A percentile compares a stretch with the other conserved stretches of the same genome.
phyloP scores from a whole-genome alignment of 208 protist species.

The Angomonas deanei region DNA sequence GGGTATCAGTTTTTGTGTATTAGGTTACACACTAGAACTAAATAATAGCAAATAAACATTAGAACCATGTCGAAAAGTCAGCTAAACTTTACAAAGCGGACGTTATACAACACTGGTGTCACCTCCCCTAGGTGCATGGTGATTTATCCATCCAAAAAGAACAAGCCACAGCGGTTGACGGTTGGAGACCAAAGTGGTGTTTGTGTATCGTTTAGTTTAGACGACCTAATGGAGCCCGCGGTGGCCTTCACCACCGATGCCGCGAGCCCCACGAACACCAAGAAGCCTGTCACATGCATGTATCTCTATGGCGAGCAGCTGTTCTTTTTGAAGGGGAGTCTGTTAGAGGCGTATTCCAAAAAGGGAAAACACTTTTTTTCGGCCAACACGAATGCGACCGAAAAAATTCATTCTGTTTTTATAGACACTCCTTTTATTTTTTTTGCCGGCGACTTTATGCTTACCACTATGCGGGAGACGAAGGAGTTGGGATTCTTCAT shows the following conservation, averaged over 20 bases:
- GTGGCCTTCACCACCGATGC: constrained; percentile 35
- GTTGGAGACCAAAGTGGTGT: constrained; percentile 62
- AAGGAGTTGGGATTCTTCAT: constrained; percentile 86
- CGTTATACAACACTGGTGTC: not conserved
- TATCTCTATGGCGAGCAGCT: constrained; percentile 74
- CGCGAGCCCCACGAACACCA: constrained; percentile 2
- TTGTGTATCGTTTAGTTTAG: constrained; percentile 53
- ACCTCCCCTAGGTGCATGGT: constrained; percentile 51
- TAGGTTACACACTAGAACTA: not conserved
- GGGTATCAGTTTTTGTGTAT: not conserved
- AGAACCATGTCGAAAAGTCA: not conserved
- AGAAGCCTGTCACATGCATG: constrained; percentile 44
- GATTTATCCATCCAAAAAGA: constrained; percentile 70
- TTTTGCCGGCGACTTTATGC: constrained; percentile 77
- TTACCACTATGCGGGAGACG: constrained; percentile 65
- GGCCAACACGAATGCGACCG: constrained; percentile 80
- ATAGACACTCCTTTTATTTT: constrained; percentile 83
- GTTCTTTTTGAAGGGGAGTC: constrained; percentile 70
- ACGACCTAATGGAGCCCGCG: constrained; percentile 38
- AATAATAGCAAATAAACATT: not conserved
- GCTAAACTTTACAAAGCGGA: not conserved
- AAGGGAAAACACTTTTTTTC: constrained; percentile 84
- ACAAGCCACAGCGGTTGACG: constrained; percentile 64
- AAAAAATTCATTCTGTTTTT: constrained; percentile 53
- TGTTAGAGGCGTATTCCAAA: constrained; percentile 68